Evolutionary conservation across 2,329 filamentous ascomycete genomes (phyloP).

Genomic region (Orbilia blumenaviensis): DNA sequence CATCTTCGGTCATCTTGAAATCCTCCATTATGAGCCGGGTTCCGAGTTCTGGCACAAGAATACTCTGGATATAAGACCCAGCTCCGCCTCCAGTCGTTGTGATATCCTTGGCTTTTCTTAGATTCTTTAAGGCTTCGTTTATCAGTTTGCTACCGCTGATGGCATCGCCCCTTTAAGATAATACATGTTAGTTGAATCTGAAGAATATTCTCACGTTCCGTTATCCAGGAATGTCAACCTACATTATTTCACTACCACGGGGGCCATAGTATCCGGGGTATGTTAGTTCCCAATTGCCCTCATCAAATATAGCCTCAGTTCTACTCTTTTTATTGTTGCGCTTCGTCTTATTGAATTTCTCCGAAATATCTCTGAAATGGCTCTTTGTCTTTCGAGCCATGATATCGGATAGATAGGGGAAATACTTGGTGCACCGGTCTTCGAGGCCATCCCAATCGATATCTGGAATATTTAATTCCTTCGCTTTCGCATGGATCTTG

Average conservation of each 20-base stretch:
- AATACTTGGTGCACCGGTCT: slow-evolving; percentile 19
- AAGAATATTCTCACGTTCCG: neutral
- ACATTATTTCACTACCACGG: slow-evolving; percentile 50
- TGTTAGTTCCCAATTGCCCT: slow-evolving; percentile 37
- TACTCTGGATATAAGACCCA: slow-evolving; percentile 38
- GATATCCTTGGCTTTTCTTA: slow-evolving; percentile 31
- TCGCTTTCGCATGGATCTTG: slow-evolving; percentile 29
- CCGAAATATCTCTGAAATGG: slow-evolving; percentile 29
- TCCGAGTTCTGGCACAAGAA: slow-evolving; percentile 42
- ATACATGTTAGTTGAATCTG: neutral
- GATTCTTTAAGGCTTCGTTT: slow-evolving; percentile 10
- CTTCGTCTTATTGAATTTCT: slow-evolving; percentile 34
- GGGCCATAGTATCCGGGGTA: slow-evolving; percentile 51
- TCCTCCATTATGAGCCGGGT: slow-evolving; percentile 51
- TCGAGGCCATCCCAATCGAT: slow-evolving; percentile 49
- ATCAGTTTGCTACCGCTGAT: slow-evolving; percentile 29
- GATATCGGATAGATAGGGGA: slow-evolving; percentile 40
- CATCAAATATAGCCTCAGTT: slow-evolving; percentile 31
- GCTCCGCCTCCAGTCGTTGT: slow-evolving; percentile 12
- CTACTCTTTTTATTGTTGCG: slow-evolving; percentile 16
- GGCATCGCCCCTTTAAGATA: slow-evolving; percentile 29
- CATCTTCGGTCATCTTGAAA: slow-evolving; percentile 31
- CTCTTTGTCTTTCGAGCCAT: slow-evolving; percentile 33
- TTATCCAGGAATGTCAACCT: neutral
- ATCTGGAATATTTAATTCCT: slow-evolving; percentile 38